phyloP scores from a whole-genome alignment of 2,329 filamentous ascomycete genomes.

The Remersonia thermophila region DNA sequence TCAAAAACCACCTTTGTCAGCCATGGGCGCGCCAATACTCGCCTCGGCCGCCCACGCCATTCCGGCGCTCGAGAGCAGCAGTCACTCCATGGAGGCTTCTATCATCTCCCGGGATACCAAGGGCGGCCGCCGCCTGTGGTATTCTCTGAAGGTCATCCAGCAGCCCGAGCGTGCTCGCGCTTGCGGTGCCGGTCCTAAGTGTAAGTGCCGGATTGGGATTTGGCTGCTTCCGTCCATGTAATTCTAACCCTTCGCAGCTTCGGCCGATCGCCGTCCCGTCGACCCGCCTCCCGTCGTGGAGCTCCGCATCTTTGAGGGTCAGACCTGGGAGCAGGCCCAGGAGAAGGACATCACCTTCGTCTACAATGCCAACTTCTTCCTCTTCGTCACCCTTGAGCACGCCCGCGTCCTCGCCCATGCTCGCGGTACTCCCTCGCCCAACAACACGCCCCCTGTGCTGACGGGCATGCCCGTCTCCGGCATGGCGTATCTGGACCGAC shows the following conservation, averaged over 20 bases:
- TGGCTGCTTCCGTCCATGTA: background rate
- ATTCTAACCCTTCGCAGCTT: constrained; percentile 39
- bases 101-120: constrained; percentile 47
- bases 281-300: constrained; percentile 92
- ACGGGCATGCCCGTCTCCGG: constrained; percentile 92
- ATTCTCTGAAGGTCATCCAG: constrained; percentile 76
- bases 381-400: constrained; percentile 83
- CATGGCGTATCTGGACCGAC: constrained; percentile 90
- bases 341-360: constrained; percentile 72
- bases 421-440: constrained; percentile 49
- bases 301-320: constrained; percentile 69
- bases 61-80: constrained; percentile 11
- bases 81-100: constrained; percentile 11
- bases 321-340: constrained; percentile 44
- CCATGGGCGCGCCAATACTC: constrained; percentile 17
- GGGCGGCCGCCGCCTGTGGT: constrained; percentile 66
- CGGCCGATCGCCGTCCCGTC: constrained; percentile 79
- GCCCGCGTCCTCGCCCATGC: constrained; percentile 73
- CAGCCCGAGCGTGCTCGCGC: constrained; percentile 89
- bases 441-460: constrained; percentile 68
- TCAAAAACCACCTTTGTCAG: too few relatives aligned
- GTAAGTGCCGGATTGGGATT: constrained; percentile 40
- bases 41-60: constrained; percentile 15
- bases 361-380: constrained; percentile 96
- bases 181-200: constrained; percentile 90